A percentile compares a stretch with the other conserved stretches of the same genome.
Evolutionary conservation across 371 early-diverging fungal genomes (phyloP).

Genomic region (Mortierella sp.): DNA sequence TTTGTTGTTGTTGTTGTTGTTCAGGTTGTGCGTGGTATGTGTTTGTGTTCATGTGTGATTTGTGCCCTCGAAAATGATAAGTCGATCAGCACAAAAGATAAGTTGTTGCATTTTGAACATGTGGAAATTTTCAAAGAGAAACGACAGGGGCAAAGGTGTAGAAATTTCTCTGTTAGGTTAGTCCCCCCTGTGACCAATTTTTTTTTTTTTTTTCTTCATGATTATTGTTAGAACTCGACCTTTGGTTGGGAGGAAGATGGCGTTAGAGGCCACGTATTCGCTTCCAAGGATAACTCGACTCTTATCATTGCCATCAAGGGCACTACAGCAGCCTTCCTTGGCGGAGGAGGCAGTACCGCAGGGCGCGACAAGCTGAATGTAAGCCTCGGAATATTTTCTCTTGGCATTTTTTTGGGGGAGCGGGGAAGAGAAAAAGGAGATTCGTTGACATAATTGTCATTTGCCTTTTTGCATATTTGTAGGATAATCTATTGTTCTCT

Average conservation of each 20-base stretch:
- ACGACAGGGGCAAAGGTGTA: slow-evolving; percentile 1
- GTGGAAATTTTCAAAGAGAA: neutral
- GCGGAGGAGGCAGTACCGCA: slow-evolving; percentile 85
- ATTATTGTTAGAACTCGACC: slow-evolving; percentile 66
- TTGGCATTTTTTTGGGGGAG: neutral
- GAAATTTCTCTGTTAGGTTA: neutral
- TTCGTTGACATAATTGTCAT: neutral
- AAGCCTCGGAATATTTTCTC: slow-evolving; percentile 17
- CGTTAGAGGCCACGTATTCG: slow-evolving; percentile 93
- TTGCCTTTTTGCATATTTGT: neutral
- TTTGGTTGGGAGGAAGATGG: slow-evolving; percentile 94
- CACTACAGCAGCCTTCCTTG: slow-evolving; percentile 83
- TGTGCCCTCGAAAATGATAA: neutral
- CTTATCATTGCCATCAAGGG: slow-evolving; percentile 93
- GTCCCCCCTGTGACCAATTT: slow-evolving; percentile 6
- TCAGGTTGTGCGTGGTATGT: neutral
- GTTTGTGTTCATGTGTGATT: neutral
- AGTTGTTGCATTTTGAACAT: slow-evolving; percentile 10
- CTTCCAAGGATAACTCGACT: slow-evolving; percentile 71
- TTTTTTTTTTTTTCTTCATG: slow-evolving; percentile 12
- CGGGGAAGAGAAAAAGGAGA: neutral
- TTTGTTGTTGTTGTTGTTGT: neutral
- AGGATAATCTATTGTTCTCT: slow-evolving; percentile 95
- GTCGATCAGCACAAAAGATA: neutral
- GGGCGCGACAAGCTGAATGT: slow-evolving; percentile 88